phyloP scores from a whole-genome alignment of 345 rosid genomes.

The Euphorbia pulcherrima region DNA sequence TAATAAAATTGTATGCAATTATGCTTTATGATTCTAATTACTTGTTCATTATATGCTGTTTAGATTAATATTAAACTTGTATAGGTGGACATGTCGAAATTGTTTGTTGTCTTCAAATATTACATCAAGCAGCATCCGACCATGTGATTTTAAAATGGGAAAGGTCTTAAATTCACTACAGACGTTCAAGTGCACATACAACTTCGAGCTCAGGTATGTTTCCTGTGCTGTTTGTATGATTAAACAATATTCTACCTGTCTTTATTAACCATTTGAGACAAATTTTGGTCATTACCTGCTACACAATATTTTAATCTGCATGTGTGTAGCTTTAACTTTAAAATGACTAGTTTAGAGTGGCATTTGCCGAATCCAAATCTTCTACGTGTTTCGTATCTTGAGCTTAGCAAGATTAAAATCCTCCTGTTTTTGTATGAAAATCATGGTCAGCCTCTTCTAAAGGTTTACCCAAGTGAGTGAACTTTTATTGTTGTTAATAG shows the following conservation, averaged over 20 bases:
- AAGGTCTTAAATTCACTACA: slow-evolving; percentile 66
- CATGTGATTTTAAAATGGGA: slow-evolving; percentile 90
- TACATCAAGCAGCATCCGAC: slow-evolving; percentile 62
- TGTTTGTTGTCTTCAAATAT: slow-evolving; percentile 56
- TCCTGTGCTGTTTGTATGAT: neutral
- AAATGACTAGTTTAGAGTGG: neutral
- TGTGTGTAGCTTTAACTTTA: neutral
- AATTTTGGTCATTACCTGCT: neutral
- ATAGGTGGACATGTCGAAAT: slow-evolving; percentile 81
- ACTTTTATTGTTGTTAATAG: neutral
- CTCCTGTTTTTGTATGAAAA: neutral
- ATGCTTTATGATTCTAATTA: neutral
- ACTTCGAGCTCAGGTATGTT: slow-evolving; percentile 63
- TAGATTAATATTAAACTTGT: slow-evolving; percentile 9
- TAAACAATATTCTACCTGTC: neutral
- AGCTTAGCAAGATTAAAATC: neutral
- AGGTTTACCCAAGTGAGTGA: neutral
- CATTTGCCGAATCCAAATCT: neutral
- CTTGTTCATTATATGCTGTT: neutral
- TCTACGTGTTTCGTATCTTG: neutral
- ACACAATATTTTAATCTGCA: neutral
- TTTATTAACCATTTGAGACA: neutral
- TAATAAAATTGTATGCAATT: neutral
- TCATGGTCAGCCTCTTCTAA: neutral
- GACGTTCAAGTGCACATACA: slow-evolving; percentile 69